Conservation (phyloP, 371 early-diverging fungal species). For the Dentiscutata heterogama region DNA sequence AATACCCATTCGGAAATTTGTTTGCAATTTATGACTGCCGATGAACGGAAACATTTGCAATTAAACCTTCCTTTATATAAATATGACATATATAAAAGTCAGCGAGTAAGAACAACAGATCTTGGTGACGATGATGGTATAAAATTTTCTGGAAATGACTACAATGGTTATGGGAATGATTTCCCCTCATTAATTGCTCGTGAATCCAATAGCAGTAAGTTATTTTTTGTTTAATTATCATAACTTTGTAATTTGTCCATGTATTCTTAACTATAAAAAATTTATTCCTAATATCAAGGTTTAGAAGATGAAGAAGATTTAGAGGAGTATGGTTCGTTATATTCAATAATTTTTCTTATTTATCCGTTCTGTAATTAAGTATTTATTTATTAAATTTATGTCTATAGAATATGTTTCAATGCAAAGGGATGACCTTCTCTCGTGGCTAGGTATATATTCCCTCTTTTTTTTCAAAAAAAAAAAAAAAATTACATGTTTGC, state of each 20-base stretch:
- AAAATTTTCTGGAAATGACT: not conserved
- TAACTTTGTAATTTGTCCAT: not conserved
- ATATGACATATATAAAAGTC: conserved; percentile 21
- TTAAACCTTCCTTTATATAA: conserved; percentile 7
- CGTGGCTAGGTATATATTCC: not conserved
- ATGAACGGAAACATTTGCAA: not conserved
- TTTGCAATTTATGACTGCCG: not conserved
- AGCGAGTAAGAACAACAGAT: not conserved
- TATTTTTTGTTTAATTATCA: not conserved
- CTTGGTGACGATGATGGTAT: not conserved
- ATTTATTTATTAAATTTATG: not conserved
- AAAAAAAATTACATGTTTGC: not conserved
- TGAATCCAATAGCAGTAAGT: not conserved
- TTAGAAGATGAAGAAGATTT: not conserved
- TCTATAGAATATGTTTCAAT: not conserved
- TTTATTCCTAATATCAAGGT: not conserved
- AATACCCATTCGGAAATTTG: not conserved
- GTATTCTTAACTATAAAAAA: not conserved
- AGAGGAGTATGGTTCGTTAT: not conserved
- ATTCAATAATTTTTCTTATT: not conserved
- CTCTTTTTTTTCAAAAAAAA: not conserved
- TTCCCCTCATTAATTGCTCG: not conserved
- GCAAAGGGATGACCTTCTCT: not conserved
- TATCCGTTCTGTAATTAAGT: not conserved
- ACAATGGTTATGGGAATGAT: not conserved